Conservation (phyloP, 805 yeast species). For the Pichia scutulata region DNA sequence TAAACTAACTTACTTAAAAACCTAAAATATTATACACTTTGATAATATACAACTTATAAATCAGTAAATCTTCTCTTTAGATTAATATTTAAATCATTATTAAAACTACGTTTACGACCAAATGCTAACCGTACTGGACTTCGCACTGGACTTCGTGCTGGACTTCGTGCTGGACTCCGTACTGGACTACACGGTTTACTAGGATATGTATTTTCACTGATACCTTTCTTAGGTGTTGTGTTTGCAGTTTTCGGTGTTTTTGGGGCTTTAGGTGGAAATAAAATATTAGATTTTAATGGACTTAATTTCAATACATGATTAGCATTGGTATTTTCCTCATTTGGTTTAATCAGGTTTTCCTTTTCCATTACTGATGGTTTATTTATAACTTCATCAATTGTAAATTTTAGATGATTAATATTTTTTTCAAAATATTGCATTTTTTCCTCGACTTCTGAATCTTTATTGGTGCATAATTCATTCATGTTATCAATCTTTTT, state of each 20-base stretch:
- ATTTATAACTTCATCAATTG: background rate
- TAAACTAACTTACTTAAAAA: background rate
- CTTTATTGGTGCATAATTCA: background rate
- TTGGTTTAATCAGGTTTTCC: background rate
- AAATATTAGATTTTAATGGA: background rate
- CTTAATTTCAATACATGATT: background rate
- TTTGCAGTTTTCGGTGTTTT: background rate
- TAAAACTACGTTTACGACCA: constrained; percentile 1
- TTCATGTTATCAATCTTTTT: background rate
- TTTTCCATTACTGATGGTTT: background rate
- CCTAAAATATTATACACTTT: background rate
- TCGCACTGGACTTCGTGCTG: background rate
- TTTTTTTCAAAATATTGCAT: background rate
- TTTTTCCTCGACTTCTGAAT: constrained; percentile 4
- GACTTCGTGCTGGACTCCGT: background rate
- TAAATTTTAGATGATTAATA: background rate
- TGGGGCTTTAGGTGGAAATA: background rate
- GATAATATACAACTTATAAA: background rate
- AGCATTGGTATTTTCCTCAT: background rate
- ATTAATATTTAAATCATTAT: background rate
- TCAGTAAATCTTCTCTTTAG: background rate
- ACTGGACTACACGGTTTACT: background rate
- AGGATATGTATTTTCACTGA: background rate
- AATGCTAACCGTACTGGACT: background rate
- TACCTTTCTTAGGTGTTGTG: background rate